Base-by-base conservation (phyloP, 2,329 filamentous ascomycete species). In the Paramyrothecium roridum region DNA sequence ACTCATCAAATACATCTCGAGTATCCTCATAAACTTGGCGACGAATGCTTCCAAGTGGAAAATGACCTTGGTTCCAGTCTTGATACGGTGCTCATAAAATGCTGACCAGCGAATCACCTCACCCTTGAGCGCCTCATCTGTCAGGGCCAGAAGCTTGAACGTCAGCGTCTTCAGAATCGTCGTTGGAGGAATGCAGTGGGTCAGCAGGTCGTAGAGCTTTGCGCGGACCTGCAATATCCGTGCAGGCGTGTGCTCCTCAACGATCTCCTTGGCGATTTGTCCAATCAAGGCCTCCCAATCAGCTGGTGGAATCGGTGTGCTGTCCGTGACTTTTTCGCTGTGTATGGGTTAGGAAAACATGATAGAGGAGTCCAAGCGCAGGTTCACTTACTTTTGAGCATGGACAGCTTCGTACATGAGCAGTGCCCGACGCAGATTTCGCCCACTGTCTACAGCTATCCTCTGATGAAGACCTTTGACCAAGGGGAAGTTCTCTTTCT, bases 41-140 rank as follows among this genome's bases (percentile, higher is more conserved):
- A 99, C 95, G 73, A 99, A 99, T 3, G 95, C 95, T 74, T 99
- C 96, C 3, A 99, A 78, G 68, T 99, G 96, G 74, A 99, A 99
- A 59, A 99, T 98, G 56, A 96, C 90, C 80, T 99, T 99, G 57
- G 83, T 92, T 52, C 95, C 95, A 63, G 89, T 89, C 70, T 90
- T 90, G 74, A 98, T 90, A 58, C 95, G 84, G 72, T 99, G 95
- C 73, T 99, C 96, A 72, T 96, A 99, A 67, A 97, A 98, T 0
- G 95, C 93, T 4, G 91, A 90, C 95, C 95, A 99, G 68, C 89
- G 91, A 62, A 99, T 89, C 4, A 99, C 88, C 55, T 99, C 93
- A 2, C 89, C 85, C 73, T 97, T 98, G 52, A 99, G 76, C 22
- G 83, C 87, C 69, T 97, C 93, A 65, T 98, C 93, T 53, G 96